Evolutionary conservation across 768 basidiomycete species (phyloP).

Genomic region (Termitomyces bulborhizus): DNA sequence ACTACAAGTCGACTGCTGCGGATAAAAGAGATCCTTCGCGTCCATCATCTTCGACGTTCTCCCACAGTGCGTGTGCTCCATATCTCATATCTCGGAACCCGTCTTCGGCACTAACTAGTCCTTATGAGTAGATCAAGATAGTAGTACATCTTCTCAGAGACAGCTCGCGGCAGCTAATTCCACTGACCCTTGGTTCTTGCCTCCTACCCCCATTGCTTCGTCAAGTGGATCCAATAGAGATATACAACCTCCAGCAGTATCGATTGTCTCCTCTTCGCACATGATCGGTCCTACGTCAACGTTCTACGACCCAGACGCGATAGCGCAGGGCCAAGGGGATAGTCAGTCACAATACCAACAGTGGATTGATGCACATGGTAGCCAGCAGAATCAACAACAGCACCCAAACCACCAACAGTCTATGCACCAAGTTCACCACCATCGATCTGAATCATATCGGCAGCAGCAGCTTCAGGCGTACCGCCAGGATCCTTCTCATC

Average conservation of each 20-base stretch:
- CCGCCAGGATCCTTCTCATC: constrained; percentile 11
- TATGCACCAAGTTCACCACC: constrained; percentile 19
- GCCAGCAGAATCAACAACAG: constrained; percentile 8
- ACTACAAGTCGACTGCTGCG: constrained; percentile 19
- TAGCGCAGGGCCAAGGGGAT: constrained; percentile 20
- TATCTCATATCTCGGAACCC: not conserved
- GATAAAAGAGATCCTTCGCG: constrained; percentile 17
- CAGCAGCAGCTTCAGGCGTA: constrained; percentile 17
- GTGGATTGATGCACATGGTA: constrained; percentile 27
- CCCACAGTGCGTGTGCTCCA: constrained; percentile 16
- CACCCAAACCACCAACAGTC: constrained; percentile 21
- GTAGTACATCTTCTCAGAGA: constrained; percentile 1
- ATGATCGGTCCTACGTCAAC: constrained; percentile 54
- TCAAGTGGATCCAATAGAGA: constrained; percentile 13
- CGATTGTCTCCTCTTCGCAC: constrained; percentile 19
- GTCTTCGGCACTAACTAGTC: constrained; percentile 5
- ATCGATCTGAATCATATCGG: constrained; percentile 9
- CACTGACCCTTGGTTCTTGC: constrained; percentile 8
- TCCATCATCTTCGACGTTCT: constrained; percentile 16
- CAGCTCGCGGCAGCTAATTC: constrained; percentile 5
- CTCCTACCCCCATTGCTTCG: constrained; percentile 10
- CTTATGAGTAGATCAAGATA: constrained; percentile 9
- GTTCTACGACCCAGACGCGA: constrained; percentile 45
- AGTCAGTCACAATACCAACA: constrained; percentile 34
- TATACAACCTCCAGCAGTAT: constrained; percentile 7